Evolutionary conservation across 1,284 basidiomycete species (phyloP), one percentile per base, ranked within the genome.

Genomic region (Leccinum griseonigrum): DNA sequence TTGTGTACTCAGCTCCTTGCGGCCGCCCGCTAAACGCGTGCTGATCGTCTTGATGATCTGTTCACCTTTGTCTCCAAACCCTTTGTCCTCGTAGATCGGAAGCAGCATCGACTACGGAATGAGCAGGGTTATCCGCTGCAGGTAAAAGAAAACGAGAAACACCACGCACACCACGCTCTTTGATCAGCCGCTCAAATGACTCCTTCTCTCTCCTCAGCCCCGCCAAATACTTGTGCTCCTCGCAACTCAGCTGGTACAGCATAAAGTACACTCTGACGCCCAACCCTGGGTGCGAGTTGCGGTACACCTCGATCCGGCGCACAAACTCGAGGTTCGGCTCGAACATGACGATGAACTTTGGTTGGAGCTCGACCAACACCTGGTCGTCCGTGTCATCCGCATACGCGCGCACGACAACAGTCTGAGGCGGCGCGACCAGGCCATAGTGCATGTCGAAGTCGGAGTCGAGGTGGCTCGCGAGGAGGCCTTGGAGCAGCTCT

Each of bases 271-370:
- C 91, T n/a, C 95, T 83, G 1, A 98, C 86, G 0, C 84, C 88
- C 4, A 95, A 76, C 0, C 90, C 91, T 1, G 91, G 89, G 74
- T 91, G 88, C 4, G 88, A 85, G 66, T 88, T 90, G 69, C 91
- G 85, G 75, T 96, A 95, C 61, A 95, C 94, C 83, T 99, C 97
- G 43, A 99, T 83, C 0, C 97, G 84, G 29, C 97, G 83, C 43
- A 98, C 86, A 68, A 98, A 99, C 57, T 96, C 90, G 67, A 95
- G 88, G 70, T 90, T 94, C 1, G 97, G 95, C 70, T 99, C 97
- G 70, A 92, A 96, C 91, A 98, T 92, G 53, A 98, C 86, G 58
- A 98, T 89, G 71, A 95, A 98, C 60, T 91, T 86, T 2, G 97
- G 97, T 61, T 91, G 83, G 2, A 98, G 81, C 73, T 99, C 97